Percentiles rank a stretch among this genome's conserved stretches.
These are phyloP conservation scores for Sporothrix humicola DNA, from an alignment of 2,329 filamentous ascomycete species.

Conservation along the genomic window DNA sequence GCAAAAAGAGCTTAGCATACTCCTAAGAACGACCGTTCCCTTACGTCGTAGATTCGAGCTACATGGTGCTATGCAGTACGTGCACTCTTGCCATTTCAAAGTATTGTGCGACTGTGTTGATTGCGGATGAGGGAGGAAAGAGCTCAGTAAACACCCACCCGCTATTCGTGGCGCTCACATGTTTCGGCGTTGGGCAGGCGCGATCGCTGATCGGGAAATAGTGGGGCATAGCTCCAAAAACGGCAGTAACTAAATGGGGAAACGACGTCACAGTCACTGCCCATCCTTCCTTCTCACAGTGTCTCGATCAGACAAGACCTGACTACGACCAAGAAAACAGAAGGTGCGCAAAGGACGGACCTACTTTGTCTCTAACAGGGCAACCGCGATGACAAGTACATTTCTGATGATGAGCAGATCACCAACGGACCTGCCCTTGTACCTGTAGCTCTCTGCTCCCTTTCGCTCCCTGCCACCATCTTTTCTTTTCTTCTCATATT, in stretches of 20 bases:
- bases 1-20: neutral
- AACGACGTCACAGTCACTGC: constrained; percentile 30
- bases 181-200: constrained; percentile 19
- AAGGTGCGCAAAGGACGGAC: neutral
- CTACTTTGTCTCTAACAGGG: constrained; percentile 4
- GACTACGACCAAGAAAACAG: constrained; percentile 22
- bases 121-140: constrained; percentile 7
- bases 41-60: neutral
- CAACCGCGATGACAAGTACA: constrained; percentile 10
- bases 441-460: neutral
- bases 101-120: neutral
- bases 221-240: constrained; percentile 5
- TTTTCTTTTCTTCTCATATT: neutral
- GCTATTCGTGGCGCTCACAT: neutral
- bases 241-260: neutral
- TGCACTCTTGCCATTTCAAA: neutral
- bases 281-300: neutral
- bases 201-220: constrained; percentile 20
- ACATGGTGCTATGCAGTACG: neutral
- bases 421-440: neutral
- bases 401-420: constrained; percentile 12
- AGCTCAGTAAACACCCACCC: constrained; percentile 26
- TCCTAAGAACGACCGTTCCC: neutral
- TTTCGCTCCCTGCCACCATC: neutral
- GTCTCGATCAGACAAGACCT: constrained; percentile 5